Evolutionary conservation across 257 asterid species (phyloP), one percentile per base, ranked within the genome.

Genomic region (Hygrophila difformis): DNA sequence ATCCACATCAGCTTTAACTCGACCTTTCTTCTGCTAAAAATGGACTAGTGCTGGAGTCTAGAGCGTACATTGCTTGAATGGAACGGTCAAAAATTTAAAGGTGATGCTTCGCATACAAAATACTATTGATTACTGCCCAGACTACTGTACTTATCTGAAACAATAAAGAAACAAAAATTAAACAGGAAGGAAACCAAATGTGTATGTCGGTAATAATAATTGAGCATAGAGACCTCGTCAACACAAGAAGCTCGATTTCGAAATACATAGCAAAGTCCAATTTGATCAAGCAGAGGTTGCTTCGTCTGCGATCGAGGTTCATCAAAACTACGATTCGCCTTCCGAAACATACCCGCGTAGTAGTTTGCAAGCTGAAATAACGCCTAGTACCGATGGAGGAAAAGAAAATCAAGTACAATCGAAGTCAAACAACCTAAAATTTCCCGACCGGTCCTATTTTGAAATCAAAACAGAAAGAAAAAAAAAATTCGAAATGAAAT

Each of bases 351-450:
- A 48, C 71, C 62, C 6, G 96, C 83, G 36, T 79, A 75, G 74
- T 64, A 82, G 61, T 84, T 88, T 39, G 94, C 96, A 23, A 88
- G 93, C 85, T 81, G 94, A 73, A 84, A 53, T 46, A 85, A 16
- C 20, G 96, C 73, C 96, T 89, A 71, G 49, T 39, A 21, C 44
- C 44, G 20, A 39, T 19, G 51, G 24, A n/a, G 36, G 11, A 59
- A 51, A 55, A 41, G 13, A 12, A 12, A 61, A 49, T 35, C 17
- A 46, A 21, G 50, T 47, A 17, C 31, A 26, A 26, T 3, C 31
- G 31, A 26, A 26, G 8, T 26, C 31, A 26, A 26, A 26, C 31
- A n/a, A n/a, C n/a, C n/a, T n/a, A 49, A 4, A 18, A 31, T 15
- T 2, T 28, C 39, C 21, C 21, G 3, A 6, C 15, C 5, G 19